Evolutionary conservation across 768 basidiomycete species (phyloP).

Genomic region (Panus rudis): DNA sequence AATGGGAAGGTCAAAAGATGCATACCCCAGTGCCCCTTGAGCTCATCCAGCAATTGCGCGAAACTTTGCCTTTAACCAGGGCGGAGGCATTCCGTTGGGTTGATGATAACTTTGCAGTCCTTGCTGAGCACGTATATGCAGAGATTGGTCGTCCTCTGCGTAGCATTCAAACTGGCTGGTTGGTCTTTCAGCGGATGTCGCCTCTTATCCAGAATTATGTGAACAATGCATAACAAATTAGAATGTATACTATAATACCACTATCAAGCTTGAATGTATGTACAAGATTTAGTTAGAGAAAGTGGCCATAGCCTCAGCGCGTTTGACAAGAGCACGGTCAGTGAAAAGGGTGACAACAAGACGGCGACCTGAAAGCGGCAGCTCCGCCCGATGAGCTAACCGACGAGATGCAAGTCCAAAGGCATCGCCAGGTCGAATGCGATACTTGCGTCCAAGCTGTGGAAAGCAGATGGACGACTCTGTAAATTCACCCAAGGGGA

Average conservation of each 20-base stretch:
- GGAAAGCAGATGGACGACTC: no score
- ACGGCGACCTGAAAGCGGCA: not conserved
- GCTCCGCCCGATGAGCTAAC: not conserved
- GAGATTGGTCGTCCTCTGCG: not conserved
- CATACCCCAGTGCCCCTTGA: not conserved
- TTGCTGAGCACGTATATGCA: slow-evolving; percentile 1
- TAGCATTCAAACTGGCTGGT: not conserved
- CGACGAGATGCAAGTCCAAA: no score
- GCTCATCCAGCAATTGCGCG: slow-evolving; percentile 2
- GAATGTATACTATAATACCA: no score
- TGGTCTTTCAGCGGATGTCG: slow-evolving; percentile 3
- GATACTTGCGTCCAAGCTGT: no score
- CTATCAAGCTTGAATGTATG: no score
- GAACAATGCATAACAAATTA: no score
- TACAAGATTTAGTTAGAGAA: no score
- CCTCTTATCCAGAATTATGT: no score
- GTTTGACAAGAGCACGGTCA: not conserved
- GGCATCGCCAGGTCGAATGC: no score
- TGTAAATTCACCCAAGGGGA: no score
- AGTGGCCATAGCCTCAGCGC: not conserved
- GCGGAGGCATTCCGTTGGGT: slow-evolving; percentile 10
- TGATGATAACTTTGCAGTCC: slow-evolving; percentile 4
- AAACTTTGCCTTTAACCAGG: slow-evolving; percentile 1
- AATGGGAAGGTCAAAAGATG: not conserved
- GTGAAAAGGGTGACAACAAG: not conserved